Conservation (phyloP, 1,284 basidiomycete species). For the Malassezia globosa region DNA sequence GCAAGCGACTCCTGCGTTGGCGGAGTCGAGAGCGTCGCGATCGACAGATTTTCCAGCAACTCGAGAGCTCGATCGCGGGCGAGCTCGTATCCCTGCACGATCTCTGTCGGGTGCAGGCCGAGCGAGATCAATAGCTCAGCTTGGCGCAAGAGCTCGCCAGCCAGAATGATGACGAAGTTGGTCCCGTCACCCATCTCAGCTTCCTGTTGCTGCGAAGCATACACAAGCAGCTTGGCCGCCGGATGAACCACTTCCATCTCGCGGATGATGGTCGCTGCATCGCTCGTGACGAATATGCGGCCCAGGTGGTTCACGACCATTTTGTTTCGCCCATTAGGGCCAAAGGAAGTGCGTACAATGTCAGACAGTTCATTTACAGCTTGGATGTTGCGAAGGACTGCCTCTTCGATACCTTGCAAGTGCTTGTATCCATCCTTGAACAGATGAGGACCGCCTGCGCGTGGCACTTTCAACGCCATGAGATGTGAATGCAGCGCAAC, state of each 20-base stretch:
- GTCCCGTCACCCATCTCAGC: conserved; percentile 94
- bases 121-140: conserved; percentile 84
- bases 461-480: conserved; percentile 94
- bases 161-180: conserved; percentile 87
- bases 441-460: conserved; percentile 72
- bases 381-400: conserved; percentile 74
- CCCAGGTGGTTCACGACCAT: conserved; percentile 61
- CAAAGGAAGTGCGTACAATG: conserved; percentile 89
- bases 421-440: conserved; percentile 67
- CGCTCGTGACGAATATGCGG: conserved; percentile 88
- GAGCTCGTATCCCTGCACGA: conserved; percentile 89
- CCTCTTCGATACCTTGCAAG: conserved; percentile 79
- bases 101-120: conserved; percentile 81
- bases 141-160: conserved; percentile 87
- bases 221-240: conserved; percentile 89
- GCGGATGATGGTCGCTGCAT: conserved; percentile 95
- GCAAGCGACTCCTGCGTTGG: conserved; percentile 67
- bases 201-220: conserved; percentile 95
- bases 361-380: conserved; percentile 87
- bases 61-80: conserved; percentile 73
- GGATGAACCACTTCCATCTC: conserved; percentile 98
- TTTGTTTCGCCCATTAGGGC: conserved; percentile 64
- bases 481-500: background rate
- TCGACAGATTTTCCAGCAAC: conserved; percentile 60
- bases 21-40: conserved; percentile 59